Evolutionary conservation across 1,284 basidiomycete species (phyloP).

Genomic region (Fomitiporia mediterranea): DNA sequence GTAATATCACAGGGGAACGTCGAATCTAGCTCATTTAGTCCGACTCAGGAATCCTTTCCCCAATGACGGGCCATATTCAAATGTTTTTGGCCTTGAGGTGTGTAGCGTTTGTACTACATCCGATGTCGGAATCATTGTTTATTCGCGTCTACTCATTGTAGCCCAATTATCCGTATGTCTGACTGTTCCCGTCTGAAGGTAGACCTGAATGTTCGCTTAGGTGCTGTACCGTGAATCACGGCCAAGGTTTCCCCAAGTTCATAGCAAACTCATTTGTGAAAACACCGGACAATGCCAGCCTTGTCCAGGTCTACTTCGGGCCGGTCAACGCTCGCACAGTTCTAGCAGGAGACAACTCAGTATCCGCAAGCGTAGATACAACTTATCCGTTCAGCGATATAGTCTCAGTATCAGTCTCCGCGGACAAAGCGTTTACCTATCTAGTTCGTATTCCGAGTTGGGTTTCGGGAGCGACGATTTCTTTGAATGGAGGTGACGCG

Average conservation of each 20-base stretch:
- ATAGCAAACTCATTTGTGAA: conserved; percentile 53
- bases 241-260: conserved; percentile 60
- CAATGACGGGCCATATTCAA: conserved; percentile 50
- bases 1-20: conserved; percentile 23
- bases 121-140: not conserved
- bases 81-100: conserved; percentile 47
- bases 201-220: conserved; percentile 26
- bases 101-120: not conserved
- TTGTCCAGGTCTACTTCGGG: conserved; percentile 55
- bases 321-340: conserved; percentile 44
- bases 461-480: conserved; percentile 46
- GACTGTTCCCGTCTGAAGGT: not conserved
- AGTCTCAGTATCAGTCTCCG: conserved; percentile 45
- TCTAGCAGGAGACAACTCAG: conserved; percentile 45
- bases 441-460: conserved; percentile 53
- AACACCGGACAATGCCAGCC: conserved; percentile 42
- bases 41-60: conserved; percentile 48
- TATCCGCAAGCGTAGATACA: conserved; percentile 46
- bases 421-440: conserved; percentile 46
- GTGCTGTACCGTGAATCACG: conserved; percentile 59
- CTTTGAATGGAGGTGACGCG: conserved; percentile 39
- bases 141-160: not conserved
- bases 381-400: conserved; percentile 55
- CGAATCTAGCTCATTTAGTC: conserved; percentile 1
- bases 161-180: conserved; percentile 41